phyloP scores from a whole-genome alignment of 2,329 filamentous ascomycete species.

The Pseudopyricularia cyperi region DNA sequence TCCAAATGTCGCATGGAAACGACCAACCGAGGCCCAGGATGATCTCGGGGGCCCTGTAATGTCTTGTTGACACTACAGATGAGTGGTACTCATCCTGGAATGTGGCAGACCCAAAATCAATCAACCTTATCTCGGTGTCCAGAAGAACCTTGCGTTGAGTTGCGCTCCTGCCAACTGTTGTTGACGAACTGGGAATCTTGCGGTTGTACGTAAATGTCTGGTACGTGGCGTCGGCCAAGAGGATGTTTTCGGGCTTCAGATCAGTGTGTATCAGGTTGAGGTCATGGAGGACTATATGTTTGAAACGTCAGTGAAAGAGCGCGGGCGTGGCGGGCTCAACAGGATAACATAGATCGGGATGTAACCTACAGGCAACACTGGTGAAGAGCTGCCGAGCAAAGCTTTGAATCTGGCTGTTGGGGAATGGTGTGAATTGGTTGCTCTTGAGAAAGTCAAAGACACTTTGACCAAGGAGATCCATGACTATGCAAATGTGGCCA shows the following conservation, averaged over 20 bases:
- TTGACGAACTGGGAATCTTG: constrained; percentile 54
- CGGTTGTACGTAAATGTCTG: constrained; percentile 61
- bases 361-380: constrained; percentile 83
- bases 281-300: constrained; percentile 65
- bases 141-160: constrained; percentile 51
- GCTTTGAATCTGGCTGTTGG: constrained; percentile 94
- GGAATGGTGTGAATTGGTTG: constrained; percentile 91
- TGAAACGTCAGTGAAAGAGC: background rate
- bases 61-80: constrained; percentile 56
- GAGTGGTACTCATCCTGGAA: constrained; percentile 65
- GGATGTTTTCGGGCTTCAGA: constrained; percentile 58
- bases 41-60: constrained; percentile 59
- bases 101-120: constrained; percentile 60
- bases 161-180: constrained; percentile 44
- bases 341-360: constrained; percentile 1
- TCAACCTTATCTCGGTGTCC: constrained; percentile 56
- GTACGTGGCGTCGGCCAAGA: constrained; percentile 51
- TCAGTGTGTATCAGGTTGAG: constrained; percentile 93
- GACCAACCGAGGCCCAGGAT: constrained; percentile 61
- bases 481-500: constrained; percentile 84
- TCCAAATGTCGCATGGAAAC: constrained; percentile 58
- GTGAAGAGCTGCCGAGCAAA: constrained; percentile 94
- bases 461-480: constrained; percentile 75
- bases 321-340: background rate
- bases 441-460: constrained; percentile 97